Percentiles rank a stretch among this genome's conserved stretches.
Evolutionary conservation across 768 basidiomycete genomes (phyloP).

Genomic region (Sutorius australiensis): DNA sequence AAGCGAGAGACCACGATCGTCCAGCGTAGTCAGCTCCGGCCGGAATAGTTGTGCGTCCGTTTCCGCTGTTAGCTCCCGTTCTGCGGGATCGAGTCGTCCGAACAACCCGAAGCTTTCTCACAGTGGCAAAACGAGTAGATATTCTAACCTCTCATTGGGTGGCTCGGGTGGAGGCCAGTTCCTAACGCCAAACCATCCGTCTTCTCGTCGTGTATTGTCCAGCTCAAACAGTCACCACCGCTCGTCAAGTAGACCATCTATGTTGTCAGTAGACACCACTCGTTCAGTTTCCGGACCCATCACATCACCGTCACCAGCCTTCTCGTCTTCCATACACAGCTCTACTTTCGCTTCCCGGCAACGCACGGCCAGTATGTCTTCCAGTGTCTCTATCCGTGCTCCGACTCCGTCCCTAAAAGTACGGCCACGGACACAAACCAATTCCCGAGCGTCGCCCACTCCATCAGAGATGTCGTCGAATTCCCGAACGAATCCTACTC

Average conservation of each 20-base stretch:
- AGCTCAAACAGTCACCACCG: slow-evolving; percentile 45
- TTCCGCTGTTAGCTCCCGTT: slow-evolving; percentile 34
- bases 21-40: slow-evolving; percentile 63
- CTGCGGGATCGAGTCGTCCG: slow-evolving; percentile 17
- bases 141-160: slow-evolving; percentile 30
- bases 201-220: slow-evolving; percentile 48
- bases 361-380: slow-evolving; percentile 62
- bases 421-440: slow-evolving; percentile 41
- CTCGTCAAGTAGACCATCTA: slow-evolving; percentile 57
- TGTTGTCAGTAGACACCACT: slow-evolving; percentile 38
- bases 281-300: slow-evolving; percentile 73
- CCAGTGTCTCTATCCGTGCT: slow-evolving; percentile 38
- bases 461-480: slow-evolving; percentile 55
- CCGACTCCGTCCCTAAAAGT: slow-evolving; percentile 30
- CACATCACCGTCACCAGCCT: slow-evolving; percentile 32
- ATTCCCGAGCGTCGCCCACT: slow-evolving; percentile 54
- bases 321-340: slow-evolving; percentile 40
- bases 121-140: slow-evolving; percentile 26
- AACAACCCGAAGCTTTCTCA: slow-evolving; percentile 12
- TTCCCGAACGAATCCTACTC: slow-evolving; percentile 46
- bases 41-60: slow-evolving; percentile 54
- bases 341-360: slow-evolving; percentile 85
- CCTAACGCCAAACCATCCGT: slow-evolving; percentile 42
- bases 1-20: slow-evolving; percentile 60
- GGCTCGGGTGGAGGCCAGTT: slow-evolving; percentile 39